phyloP scores from a whole-genome alignment of 208 protist species.

The Wallacemonas rigidus region DNA sequence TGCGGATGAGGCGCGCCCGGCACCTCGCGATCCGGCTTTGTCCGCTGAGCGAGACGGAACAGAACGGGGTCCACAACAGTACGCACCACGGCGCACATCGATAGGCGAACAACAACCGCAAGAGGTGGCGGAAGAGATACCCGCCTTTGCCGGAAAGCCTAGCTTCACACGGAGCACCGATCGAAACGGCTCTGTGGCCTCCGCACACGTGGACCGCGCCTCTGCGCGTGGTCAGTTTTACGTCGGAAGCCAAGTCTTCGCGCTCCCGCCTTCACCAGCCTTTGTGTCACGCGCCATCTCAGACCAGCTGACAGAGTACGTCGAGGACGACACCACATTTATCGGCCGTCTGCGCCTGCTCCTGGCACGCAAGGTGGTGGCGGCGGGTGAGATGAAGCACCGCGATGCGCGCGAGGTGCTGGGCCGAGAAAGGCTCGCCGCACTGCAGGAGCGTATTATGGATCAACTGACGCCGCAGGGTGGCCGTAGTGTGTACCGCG shows the following conservation, averaged over 20 bases:
- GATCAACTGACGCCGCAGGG: conserved; percentile 5
- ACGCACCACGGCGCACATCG: too few relatives aligned
- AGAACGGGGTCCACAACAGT: too few relatives aligned
- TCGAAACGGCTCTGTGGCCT: not conserved
- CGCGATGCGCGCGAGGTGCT: conserved; percentile 11
- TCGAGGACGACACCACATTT: conserved; percentile 18
- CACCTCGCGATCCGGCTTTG: not conserved
- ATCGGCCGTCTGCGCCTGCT: conserved; percentile 29
- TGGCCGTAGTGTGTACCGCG: conserved; percentile 21
- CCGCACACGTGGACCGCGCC: not conserved
- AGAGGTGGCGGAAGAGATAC: too few relatives aligned
- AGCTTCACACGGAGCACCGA: too few relatives aligned
- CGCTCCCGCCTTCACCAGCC: conserved; percentile 25
- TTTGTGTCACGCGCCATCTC: conserved; percentile 9
- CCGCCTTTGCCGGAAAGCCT: too few relatives aligned
- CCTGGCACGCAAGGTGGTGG: conserved; percentile 29
- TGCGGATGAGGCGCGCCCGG: not conserved
- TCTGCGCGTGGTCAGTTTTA: conserved; percentile 24
- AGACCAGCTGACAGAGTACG: conserved; percentile 9
- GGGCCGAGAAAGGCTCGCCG: conserved; percentile 24
- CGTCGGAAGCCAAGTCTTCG: conserved; percentile 4
- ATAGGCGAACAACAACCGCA: too few relatives aligned
- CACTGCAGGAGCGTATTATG: conserved; percentile 22
- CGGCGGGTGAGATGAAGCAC: conserved; percentile 9
- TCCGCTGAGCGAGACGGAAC: too few relatives aligned